These are phyloP conservation scores for Mikania micrantha DNA, from an alignment of 129 eudicot species.

Conservation along the genomic window DNA sequence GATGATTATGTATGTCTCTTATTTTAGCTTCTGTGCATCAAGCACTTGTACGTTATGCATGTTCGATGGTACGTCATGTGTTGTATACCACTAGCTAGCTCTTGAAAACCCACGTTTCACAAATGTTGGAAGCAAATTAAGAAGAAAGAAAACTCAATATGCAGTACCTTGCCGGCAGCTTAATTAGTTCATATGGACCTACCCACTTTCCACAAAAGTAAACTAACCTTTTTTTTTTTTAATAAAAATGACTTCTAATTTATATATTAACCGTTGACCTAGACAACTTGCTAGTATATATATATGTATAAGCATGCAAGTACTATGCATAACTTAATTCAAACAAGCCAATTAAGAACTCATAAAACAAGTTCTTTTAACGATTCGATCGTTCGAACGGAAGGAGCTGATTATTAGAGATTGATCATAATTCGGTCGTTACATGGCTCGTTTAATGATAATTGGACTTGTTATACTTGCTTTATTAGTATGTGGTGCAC, in stretches of 20 bases:
- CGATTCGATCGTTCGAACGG: not conserved
- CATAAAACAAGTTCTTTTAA: conserved; percentile 10
- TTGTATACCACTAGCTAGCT: too few species aligned
- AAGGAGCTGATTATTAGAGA: too few species aligned
- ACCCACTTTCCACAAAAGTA: conserved; percentile 24
- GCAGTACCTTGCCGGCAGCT: conserved; percentile 40
- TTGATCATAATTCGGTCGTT: not conserved
- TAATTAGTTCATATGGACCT: conserved; percentile 39
- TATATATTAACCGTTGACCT: not conserved
- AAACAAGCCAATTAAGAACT: conserved; percentile 19
- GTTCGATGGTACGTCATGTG: conserved; percentile 6
- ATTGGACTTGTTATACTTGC: conserved; percentile 15
- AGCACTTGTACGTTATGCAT: not conserved
- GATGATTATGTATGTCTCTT: conserved; percentile 2
- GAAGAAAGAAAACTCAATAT: not conserved
- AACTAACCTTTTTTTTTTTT: not conserved
- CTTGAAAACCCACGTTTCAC: conserved; percentile 6
- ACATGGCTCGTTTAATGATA: conserved; percentile 37
- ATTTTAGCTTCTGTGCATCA: not conserved
- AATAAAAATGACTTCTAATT: conserved; percentile 1
- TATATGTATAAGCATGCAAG: conserved; percentile 27
- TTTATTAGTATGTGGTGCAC: conserved; percentile 17
- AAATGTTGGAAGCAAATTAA: conserved; percentile 1
- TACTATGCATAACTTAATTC: conserved; percentile 2
- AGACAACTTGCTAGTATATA: not conserved